These are phyloP conservation scores for Arxiozyma slooffiae DNA, from an alignment of 1,139 yeast genomes.

Conservation along the genomic window DNA sequence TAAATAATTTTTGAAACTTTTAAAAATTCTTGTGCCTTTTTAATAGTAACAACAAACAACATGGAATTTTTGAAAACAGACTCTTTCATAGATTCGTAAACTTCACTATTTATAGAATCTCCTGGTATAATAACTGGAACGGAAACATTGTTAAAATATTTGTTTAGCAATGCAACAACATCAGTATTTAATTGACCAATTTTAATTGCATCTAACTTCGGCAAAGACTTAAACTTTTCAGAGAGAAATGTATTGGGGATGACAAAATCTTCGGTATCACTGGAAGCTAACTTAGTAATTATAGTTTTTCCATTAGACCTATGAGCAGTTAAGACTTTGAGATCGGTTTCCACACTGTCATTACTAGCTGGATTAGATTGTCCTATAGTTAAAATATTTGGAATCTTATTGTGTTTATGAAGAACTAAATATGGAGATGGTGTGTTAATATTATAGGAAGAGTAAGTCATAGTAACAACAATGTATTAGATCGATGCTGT, in stretches of 20 bases:
- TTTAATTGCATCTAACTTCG: constrained; percentile 60
- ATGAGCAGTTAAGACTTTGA: constrained; percentile 70
- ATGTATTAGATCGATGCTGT: neutral
- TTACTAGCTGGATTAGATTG: constrained; percentile 70
- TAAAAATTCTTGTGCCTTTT: neutral
- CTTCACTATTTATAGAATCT: neutral
- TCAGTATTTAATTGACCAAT: constrained; percentile 68
- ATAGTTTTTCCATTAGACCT: constrained; percentile 39
- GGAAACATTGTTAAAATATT: constrained; percentile 42
- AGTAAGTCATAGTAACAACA: neutral
- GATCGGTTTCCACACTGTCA: constrained; percentile 63
- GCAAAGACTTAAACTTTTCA: constrained; percentile 45
- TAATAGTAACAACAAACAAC: neutral
- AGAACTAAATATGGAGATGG: constrained; percentile 5
- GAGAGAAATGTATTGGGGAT: constrained; percentile 35
- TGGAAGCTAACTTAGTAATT: neutral
- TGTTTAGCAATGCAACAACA: constrained; percentile 44
- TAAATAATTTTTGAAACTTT: neutral
- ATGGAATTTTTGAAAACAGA: neutral
- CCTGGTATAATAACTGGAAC: constrained; percentile 73
- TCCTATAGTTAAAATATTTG: constrained; percentile 42
- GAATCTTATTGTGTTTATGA: constrained; percentile 5
- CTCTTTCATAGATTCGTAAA: neutral
- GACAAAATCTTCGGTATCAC: neutral
- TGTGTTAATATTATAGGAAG: constrained; percentile 1